These are phyloP conservation scores for Pochonia chlamydosporia DNA, from an alignment of 2,329 filamentous ascomycete species.

Conservation along the genomic window DNA sequence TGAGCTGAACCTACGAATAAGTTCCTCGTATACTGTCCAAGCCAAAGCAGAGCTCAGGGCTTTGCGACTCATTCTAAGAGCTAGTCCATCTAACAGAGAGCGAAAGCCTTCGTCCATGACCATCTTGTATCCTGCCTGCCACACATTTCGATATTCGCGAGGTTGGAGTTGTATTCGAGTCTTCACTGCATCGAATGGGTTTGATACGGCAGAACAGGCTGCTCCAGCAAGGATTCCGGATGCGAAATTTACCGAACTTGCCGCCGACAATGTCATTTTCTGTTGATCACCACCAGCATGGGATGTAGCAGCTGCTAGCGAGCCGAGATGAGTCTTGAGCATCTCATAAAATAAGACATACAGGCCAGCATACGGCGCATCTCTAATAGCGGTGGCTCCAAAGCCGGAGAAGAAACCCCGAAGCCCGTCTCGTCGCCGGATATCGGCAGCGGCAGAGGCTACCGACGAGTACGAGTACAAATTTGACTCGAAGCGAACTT, in stretches of 20 bases:
- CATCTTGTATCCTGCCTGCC: conserved; percentile 72
- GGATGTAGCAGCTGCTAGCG: conserved; percentile 12
- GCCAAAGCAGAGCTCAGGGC: conserved; percentile 90
- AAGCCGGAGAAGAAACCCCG: conserved; percentile 91
- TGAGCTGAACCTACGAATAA: conserved; percentile 56
- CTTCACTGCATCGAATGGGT: conserved; percentile 96
- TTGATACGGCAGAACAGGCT: conserved; percentile 81
- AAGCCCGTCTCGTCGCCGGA: conserved; percentile 64
- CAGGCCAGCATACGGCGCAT: conserved; percentile 93
- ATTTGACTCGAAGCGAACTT: conserved; percentile 89
- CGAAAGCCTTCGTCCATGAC: conserved; percentile 72
- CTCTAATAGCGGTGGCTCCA: conserved; percentile 84
- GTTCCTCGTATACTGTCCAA: conserved; percentile 95
- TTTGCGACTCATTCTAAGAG: conserved; percentile 82
- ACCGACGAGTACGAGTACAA: conserved; percentile 80
- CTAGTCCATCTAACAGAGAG: conserved; percentile 80
- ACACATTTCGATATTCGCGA: conserved; percentile 72
- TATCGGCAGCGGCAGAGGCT: conserved; percentile 65
- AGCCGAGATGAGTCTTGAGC: conserved; percentile 57
- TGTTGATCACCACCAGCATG: conserved; percentile 10
- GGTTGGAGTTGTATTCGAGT: conserved; percentile 91
- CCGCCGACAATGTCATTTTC: conserved; percentile 24
- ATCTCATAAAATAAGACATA: conserved; percentile 95
- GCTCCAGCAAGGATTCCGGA: conserved; percentile 78
- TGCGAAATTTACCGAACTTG: conserved; percentile 73